Conservation (phyloP, 352 stramenopile genomes). For the Phytophthora europaea region DNA sequence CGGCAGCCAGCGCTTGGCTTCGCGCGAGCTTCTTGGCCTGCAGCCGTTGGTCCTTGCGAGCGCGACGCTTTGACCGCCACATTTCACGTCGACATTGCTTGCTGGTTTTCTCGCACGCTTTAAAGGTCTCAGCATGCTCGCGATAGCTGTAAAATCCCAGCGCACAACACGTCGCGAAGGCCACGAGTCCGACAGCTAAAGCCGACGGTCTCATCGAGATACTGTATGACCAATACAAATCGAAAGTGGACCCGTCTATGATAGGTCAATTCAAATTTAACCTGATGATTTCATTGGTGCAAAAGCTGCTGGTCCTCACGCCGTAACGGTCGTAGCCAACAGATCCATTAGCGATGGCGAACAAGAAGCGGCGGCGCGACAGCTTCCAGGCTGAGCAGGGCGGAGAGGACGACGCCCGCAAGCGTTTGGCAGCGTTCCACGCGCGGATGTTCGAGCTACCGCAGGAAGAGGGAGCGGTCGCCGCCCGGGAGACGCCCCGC, state of each 20-base stretch:
- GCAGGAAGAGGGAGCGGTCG: slow-evolving; percentile 7
- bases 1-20: slow-evolving; percentile 3
- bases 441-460: slow-evolving; percentile 68
- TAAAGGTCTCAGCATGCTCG: not conserved
- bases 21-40: slow-evolving; percentile 37
- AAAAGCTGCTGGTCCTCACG: slow-evolving; percentile 31
- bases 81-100: slow-evolving; percentile 29
- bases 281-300: slow-evolving; percentile 30
- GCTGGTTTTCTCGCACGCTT: not conserved
- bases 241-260: not conserved
- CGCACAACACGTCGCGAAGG: slow-evolving; percentile 6
- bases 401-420: slow-evolving; percentile 40
- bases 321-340: slow-evolving; percentile 10
- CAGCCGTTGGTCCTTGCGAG: slow-evolving; percentile 43
- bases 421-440: slow-evolving; percentile 62
- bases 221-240: too few relatives aligned
- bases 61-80: slow-evolving; percentile 36
- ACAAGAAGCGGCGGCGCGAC: slow-evolving; percentile 52
- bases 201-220: slow-evolving; percentile 22
- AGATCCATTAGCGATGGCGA: slow-evolving; percentile 29
- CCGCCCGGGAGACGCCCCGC: slow-evolving; percentile 28
- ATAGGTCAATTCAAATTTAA: slow-evolving; percentile 6
- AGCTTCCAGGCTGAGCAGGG: slow-evolving; percentile 35
- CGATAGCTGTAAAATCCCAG: slow-evolving; percentile 7
- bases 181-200: slow-evolving; percentile 5